These are phyloP conservation scores for Aeminium ludgeri DNA, from an alignment of 495 filamentous ascomycete genomes.

Conservation along the genomic window DNA sequence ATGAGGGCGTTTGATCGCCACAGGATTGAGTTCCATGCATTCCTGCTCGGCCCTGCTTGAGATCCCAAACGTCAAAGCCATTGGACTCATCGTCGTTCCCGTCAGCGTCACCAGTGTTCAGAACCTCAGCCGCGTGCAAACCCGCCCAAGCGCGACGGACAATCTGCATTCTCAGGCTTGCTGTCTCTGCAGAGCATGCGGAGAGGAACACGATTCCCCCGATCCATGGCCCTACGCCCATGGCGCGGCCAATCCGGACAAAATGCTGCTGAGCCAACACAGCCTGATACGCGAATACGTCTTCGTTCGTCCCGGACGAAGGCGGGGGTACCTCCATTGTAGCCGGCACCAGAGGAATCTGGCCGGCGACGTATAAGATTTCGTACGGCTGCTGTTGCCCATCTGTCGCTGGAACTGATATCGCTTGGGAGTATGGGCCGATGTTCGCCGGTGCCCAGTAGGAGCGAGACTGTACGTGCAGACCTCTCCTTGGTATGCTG, in stretches of 20 bases:
- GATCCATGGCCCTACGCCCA: conserved; percentile 55
- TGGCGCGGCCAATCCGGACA: conserved; percentile 61
- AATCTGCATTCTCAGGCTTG: conserved; percentile 20
- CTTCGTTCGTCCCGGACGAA: not conserved
- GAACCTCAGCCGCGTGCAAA: conserved; percentile 26
- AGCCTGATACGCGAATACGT: conserved; percentile 26
- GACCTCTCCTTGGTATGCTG: conserved; percentile 26
- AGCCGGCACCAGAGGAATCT: conserved; percentile 75
- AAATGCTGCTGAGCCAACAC: conserved; percentile 73
- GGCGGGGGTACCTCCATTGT: conserved; percentile 46
- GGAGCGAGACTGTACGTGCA: conserved; percentile 84
- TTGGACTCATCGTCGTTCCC: conserved; percentile 27
- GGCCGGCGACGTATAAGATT: conserved; percentile 60
- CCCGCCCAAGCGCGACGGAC: conserved; percentile 29
- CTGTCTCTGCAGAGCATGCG: conserved; percentile 16
- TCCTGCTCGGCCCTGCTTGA: conserved; percentile 32
- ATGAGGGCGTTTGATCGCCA: too few relatives aligned
- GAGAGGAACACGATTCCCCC: conserved; percentile 57
- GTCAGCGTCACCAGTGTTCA: conserved; percentile 18
- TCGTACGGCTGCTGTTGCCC: conserved; percentile 1
- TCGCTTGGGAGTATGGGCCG: conserved; percentile 88
- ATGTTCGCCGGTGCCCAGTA: conserved; percentile 99
- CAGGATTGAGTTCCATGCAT: too few relatives aligned
- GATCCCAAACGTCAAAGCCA: conserved; percentile 58
- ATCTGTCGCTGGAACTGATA: conserved; percentile 29